These are phyloP conservation scores for Litsea cubeba DNA, from an alignment of 164 flowering plant genomes.

Conservation along the genomic window DNA sequence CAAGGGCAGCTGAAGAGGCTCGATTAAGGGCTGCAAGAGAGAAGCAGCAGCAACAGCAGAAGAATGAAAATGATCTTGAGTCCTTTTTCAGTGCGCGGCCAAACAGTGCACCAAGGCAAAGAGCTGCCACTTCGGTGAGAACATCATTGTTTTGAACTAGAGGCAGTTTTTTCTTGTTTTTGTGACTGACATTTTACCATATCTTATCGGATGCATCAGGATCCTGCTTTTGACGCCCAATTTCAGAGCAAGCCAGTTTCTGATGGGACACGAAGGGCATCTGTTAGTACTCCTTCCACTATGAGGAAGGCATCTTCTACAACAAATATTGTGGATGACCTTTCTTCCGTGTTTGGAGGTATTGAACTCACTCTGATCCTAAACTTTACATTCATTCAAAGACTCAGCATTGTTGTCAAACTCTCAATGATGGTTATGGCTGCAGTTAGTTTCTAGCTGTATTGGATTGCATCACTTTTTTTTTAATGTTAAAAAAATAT, in stretches of 20 bases:
- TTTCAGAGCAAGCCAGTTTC: slow-evolving; percentile 53
- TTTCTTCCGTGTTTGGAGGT: slow-evolving; percentile 89
- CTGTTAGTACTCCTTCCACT: slow-evolving; percentile 47
- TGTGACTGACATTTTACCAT: neutral
- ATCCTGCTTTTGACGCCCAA: slow-evolving; percentile 55
- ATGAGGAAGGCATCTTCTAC: slow-evolving; percentile 77
- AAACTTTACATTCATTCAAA: neutral
- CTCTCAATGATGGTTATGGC: neutral
- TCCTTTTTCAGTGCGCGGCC: slow-evolving; percentile 76
- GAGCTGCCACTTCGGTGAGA: slow-evolving; percentile 63
- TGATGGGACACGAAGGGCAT: slow-evolving; percentile 46
- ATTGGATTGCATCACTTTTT: too few species aligned
- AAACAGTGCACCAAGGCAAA: slow-evolving; percentile 79
- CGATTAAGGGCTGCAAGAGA: slow-evolving; percentile 69
- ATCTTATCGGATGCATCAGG: slow-evolving; percentile 38
- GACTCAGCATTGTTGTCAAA: neutral
- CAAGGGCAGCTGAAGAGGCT: slow-evolving; percentile 62
- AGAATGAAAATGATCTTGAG: slow-evolving; percentile 69
- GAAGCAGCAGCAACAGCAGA: slow-evolving; percentile 63
- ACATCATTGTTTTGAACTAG: neutral
- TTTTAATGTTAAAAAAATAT: too few species aligned
- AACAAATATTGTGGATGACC: slow-evolving; percentile 78
- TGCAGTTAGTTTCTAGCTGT: too few species aligned
- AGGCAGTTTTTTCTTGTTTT: neutral
- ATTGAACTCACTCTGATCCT: slow-evolving; percentile 8